phyloP scores from a whole-genome alignment of 1,139 yeast species.

The Scheffersomyces segobiensis region DNA sequence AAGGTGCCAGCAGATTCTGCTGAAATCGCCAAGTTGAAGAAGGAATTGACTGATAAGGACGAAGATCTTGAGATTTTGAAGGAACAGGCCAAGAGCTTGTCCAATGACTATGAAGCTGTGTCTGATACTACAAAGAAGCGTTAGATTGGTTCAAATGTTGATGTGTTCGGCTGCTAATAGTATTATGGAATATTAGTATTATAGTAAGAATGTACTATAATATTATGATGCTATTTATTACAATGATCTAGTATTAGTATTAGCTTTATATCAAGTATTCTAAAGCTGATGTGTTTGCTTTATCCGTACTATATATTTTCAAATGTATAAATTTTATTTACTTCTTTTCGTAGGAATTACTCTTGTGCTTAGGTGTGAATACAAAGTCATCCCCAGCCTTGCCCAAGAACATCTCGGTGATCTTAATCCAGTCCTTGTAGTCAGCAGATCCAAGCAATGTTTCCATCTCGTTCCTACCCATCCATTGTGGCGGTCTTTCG shows the following conservation, averaged over 20 bases:
- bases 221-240: background rate
- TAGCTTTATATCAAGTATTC: background rate
- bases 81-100: slow-evolving; percentile 68
- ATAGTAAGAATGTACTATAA: background rate
- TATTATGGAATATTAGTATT: background rate
- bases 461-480: slow-evolving; percentile 92
- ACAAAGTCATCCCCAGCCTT: slow-evolving; percentile 73
- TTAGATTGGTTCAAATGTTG: background rate
- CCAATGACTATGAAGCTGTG: slow-evolving; percentile 61
- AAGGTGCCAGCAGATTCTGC: slow-evolving; percentile 27
- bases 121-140: slow-evolving; percentile 27
- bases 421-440: slow-evolving; percentile 92
- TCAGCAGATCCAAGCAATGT: slow-evolving; percentile 83
- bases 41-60: slow-evolving; percentile 59
- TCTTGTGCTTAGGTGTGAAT: slow-evolving; percentile 91
- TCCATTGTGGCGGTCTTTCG: slow-evolving; percentile 93
- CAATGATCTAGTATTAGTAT: background rate
- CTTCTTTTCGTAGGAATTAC: slow-evolving; percentile 62
- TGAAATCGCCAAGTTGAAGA: slow-evolving; percentile 52
- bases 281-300: background rate
- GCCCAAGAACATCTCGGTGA: slow-evolving; percentile 95
- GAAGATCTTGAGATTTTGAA: slow-evolving; percentile 65
- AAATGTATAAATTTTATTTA: background rate
- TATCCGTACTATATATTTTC: background rate
- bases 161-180: background rate